A percentile compares a stretch with the other conserved stretches of the same genome.
phyloP scores from a whole-genome alignment of 2,329 filamentous ascomycete species.

The Diaporthe nobilis region DNA sequence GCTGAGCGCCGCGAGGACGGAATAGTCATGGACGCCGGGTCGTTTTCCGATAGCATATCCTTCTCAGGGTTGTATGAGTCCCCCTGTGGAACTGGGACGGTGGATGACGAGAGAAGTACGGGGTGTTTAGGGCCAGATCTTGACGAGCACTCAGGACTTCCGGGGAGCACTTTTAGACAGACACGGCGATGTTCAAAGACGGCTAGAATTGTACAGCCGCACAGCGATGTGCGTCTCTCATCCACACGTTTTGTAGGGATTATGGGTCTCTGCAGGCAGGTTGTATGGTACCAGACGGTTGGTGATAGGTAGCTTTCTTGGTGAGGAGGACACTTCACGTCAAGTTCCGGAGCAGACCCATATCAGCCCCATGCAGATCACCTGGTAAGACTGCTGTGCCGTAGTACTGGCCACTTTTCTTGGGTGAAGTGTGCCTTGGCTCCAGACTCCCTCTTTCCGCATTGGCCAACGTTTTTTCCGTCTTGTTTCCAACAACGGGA shows the following conservation, averaged over 20 bases:
- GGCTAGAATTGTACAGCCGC: background rate
- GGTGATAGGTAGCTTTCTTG: background rate
- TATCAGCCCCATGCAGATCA: background rate
- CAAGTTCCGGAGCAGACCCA: background rate
- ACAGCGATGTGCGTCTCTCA: background rate
- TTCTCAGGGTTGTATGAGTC: background rate
- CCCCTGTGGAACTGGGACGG: background rate
- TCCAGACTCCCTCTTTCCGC: background rate
- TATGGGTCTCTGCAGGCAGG: background rate
- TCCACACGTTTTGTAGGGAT: background rate
- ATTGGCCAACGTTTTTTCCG: background rate
- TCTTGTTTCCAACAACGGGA: background rate
- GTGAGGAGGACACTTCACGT: background rate
- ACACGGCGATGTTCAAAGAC: background rate
- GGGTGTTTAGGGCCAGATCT: background rate
- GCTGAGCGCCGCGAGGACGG: constrained; percentile 37
- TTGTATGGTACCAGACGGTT: background rate
- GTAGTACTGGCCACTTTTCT: background rate
- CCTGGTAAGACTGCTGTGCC: background rate
- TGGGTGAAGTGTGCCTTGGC: background rate
- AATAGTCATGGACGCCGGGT: background rate
- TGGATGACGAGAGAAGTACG: background rate
- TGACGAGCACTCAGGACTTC: background rate
- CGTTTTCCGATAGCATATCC: background rate
- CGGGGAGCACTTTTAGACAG: background rate